These are phyloP conservation scores for Dissophora ornata DNA, from an alignment of 192 early-diverging fungal species.

Conservation along the genomic window DNA sequence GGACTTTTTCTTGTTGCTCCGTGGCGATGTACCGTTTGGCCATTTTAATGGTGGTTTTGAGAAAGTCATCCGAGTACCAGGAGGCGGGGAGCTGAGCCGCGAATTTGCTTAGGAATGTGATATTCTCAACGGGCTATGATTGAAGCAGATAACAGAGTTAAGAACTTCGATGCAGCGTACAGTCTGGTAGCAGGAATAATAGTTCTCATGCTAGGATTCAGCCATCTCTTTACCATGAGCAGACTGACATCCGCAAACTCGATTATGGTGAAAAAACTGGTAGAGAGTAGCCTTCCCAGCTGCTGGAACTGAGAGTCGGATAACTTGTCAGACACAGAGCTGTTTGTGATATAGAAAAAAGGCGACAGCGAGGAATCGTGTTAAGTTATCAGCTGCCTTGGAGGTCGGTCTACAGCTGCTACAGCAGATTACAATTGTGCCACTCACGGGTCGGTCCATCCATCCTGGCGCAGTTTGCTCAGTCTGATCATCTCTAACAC, in stretches of 20 bases:
- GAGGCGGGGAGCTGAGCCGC: constrained; percentile 35
- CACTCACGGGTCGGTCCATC: constrained; percentile 46
- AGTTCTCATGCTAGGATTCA: no score
- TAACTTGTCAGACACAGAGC: constrained; percentile 18
- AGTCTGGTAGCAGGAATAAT: no score
- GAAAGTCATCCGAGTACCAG: constrained; percentile 47
- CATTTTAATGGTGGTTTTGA: constrained; percentile 27
- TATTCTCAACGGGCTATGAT: constrained; percentile 34
- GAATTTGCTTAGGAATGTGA: constrained; percentile 31
- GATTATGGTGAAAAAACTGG: constrained; percentile 41
- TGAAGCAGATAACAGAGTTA: no score
- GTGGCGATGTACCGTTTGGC: constrained; percentile 25
- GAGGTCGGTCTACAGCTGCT: no score
- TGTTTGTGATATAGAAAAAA: neutral
- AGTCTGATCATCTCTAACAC: constrained; percentile 30
- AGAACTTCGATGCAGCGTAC: no score
- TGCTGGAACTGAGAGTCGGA: constrained; percentile 39
- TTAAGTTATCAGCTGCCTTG: no score
- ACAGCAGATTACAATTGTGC: no score
- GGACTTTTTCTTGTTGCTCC: constrained; percentile 35
- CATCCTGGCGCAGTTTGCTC: constrained; percentile 23
- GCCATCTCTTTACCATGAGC: constrained; percentile 28
- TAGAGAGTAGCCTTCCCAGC: constrained; percentile 36
- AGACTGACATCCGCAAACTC: constrained; percentile 32
- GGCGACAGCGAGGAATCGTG: no score